phyloP scores from a whole-genome alignment of 2,329 filamentous ascomycete genomes.

The Fusarium sarcochroum region DNA sequence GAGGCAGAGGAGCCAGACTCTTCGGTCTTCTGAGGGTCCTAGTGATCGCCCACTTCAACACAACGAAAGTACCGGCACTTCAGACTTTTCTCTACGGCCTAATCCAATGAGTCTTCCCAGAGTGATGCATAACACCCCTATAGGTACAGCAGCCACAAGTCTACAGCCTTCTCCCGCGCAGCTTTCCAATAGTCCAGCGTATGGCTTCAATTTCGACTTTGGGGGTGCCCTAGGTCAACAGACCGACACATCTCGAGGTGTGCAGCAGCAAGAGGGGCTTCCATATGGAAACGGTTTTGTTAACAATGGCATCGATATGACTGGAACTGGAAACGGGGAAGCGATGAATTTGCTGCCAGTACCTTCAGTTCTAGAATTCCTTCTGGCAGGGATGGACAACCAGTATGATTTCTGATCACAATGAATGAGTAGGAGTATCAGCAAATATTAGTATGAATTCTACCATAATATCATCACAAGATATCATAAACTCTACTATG shows the following conservation, averaged over 20 bases:
- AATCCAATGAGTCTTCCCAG: constrained; percentile 13
- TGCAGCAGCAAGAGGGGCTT: constrained; percentile 23
- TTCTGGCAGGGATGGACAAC: constrained; percentile 51
- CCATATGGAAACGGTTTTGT: constrained; percentile 38
- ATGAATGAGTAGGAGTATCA: too few species aligned
- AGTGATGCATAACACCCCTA: constrained; percentile 14
- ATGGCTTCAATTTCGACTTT: constrained; percentile 36
- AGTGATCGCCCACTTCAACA: constrained; percentile 7
- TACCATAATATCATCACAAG: too few species aligned
- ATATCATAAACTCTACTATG: too few species aligned
- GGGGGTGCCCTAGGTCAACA: constrained; percentile 12
- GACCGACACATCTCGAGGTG: constrained; percentile 8
- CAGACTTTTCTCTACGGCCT: constrained; percentile 42
- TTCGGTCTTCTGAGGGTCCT: constrained; percentile 13
- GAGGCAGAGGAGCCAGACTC: constrained; percentile 7
- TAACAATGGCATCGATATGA: constrained; percentile 24
- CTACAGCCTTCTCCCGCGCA: constrained; percentile 23
- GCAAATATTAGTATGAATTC: too few species aligned
- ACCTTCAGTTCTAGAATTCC: constrained; percentile 51
- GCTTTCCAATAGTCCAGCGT: constrained; percentile 9
- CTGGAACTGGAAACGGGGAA: constrained; percentile 12
- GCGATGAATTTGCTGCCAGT: constrained; percentile 45
- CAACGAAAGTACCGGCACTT: background rate
- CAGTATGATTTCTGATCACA: constrained; percentile 43
- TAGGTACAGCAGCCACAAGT: constrained; percentile 11